Evolutionary conservation across 2,329 filamentous ascomycete genomes (phyloP).

Genomic region (Zalaria obscura): DNA sequence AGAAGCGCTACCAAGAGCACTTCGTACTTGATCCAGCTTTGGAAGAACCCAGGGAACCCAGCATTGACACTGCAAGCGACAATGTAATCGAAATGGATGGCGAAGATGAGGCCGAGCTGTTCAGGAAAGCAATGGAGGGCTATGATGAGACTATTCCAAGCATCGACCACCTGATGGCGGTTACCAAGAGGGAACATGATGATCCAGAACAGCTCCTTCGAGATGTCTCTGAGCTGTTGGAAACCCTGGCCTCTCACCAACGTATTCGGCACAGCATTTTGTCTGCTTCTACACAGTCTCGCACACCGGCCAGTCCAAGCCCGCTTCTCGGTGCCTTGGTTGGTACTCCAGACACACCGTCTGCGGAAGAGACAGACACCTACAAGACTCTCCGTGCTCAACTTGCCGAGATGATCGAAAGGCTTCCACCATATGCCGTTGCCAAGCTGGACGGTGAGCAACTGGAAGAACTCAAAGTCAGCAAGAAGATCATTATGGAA

Average conservation of each 20-base stretch:
- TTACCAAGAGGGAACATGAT: conserved; percentile 17
- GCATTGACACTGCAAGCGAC: conserved; percentile 8
- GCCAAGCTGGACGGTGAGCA: conserved; percentile 77
- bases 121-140: conserved; percentile 14
- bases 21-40: conserved; percentile 39
- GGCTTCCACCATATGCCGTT: conserved; percentile 70
- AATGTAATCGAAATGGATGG: conserved; percentile 6
- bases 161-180: conserved; percentile 6
- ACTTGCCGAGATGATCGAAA: conserved; percentile 57
- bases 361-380: conserved; percentile 39
- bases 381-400: conserved; percentile 68
- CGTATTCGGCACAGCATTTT: conserved; percentile 61
- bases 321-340: conserved; percentile 39
- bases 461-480: conserved; percentile 69
- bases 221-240: conserved; percentile 61
- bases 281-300: conserved; percentile 29
- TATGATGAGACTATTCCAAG: conserved; percentile 8
- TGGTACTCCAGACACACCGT: conserved; percentile 52
- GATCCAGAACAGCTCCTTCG: conserved; percentile 39
- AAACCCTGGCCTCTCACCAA: conserved; percentile 65
- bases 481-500: conserved; percentile 60
- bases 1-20: conserved; percentile 47
- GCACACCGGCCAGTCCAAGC: conserved; percentile 41
- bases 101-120: conserved; percentile 8
- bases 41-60: conserved; percentile 13